Base-by-base conservation (phyloP, 345 rosid species). In the Aquilaria sinensis region DNA sequence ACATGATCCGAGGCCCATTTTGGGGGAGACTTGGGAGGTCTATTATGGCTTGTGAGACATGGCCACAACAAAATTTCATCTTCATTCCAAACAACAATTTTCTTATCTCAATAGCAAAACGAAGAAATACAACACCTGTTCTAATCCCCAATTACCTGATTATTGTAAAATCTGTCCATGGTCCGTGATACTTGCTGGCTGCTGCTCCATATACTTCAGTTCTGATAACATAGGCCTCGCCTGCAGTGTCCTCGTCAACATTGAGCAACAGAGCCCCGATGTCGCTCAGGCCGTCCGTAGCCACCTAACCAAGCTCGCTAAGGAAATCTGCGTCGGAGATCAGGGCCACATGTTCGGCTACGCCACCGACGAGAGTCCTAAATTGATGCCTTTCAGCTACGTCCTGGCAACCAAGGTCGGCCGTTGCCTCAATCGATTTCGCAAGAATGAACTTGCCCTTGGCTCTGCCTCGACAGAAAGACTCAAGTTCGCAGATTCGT, bases 341-440 rank as follows among this genome's bases (percentile, higher is more conserved):
- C 91, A 85, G 73, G 91, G 91, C 11, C 91, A 85, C 46, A 85
- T 85, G 91, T 85, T 85, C 13, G 92, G 88, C 0, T 85, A 85
- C 53, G 92, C 91, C 49, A 85, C 89, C 2, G 92, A 85, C 47
- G 92, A 85, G 73, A 85, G 88, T 0, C 80, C 92, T 2, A 88
- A 88, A 70, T 71, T 85, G 14, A 84, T 86, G 92, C 92, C 92
- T 0, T 64, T 88, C 60, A 88, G 78, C 70, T 90, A 86, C 55
- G 88, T 88, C 15, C 77, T 86, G 7, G 81, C 96, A 0, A 88
- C 92, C 46, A 84, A 81, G 82, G 86, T 86, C 0, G 90, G 90
- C 7, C 88, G 92, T 52, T 83, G 85, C 11, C 85, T 86, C 62
- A 84, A 85, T 6, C 84, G 85, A 56, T 92, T 86, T 15, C 82